Percentiles rank a stretch among this genome's conserved stretches.
These are phyloP conservation scores for Termitomyces sp. DNA, from an alignment of 768 basidiomycete genomes.

Conservation along the genomic window DNA sequence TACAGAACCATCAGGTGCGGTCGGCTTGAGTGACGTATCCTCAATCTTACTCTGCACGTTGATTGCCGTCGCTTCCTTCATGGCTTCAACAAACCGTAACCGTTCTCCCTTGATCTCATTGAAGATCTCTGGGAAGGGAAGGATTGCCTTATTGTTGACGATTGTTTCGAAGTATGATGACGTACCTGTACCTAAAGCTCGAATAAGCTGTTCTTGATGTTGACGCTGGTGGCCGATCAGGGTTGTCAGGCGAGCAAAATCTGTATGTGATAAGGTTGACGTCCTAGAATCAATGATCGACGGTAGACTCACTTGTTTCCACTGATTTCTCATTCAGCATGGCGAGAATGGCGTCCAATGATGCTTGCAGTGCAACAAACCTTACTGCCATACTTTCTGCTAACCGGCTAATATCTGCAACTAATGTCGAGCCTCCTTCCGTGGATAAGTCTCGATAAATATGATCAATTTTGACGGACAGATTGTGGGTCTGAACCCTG, in stretches of 20 bases:
- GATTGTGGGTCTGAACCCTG: slow-evolving; percentile 61
- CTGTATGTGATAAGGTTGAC: not conserved
- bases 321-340: slow-evolving; percentile 18
- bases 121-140: slow-evolving; percentile 52
- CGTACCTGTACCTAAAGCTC: slow-evolving; percentile 58
- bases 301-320: slow-evolving; percentile 12
- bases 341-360: slow-evolving; percentile 31
- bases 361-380: slow-evolving; percentile 30
- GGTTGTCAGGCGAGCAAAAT: slow-evolving; percentile 32
- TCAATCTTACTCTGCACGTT: slow-evolving; percentile 64
- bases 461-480: slow-evolving; percentile 54
- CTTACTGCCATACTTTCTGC: slow-evolving; percentile 24
- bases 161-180: not conserved
- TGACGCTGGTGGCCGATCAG: slow-evolving; percentile 64
- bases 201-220: slow-evolving; percentile 67
- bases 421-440: slow-evolving; percentile 17
- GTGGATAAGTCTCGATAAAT: slow-evolving; percentile 44
- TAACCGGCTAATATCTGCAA: slow-evolving; percentile 32
- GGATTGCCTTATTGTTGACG: not conserved
- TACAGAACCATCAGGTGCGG: slow-evolving; percentile 19
- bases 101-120: slow-evolving; percentile 83
- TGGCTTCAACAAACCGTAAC: slow-evolving; percentile 86
- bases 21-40: not conserved
- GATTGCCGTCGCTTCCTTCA: slow-evolving; percentile 88
- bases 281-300: not conserved